Base-by-base conservation (phyloP, 495 filamentous ascomycete genomes). In the Lindgomyces ingoldianus region DNA sequence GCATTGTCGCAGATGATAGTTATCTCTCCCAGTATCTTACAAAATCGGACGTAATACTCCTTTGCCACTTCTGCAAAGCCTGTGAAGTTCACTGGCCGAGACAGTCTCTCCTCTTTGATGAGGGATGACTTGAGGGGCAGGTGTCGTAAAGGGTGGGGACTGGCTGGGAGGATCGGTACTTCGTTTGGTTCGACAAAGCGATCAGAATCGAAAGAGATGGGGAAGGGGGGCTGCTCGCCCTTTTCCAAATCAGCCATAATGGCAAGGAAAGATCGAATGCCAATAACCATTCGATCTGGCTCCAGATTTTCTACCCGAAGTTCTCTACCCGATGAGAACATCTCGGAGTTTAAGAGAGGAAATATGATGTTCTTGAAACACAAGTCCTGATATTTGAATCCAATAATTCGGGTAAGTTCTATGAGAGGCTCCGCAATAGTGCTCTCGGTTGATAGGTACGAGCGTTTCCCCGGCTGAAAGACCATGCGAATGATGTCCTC, bases 201-300 rank as follows among this genome's bases (percentile, higher is more conserved):
- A 60, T 77, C 76, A 45, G 68, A 70, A 11, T 75, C 70, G 51
- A 74, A 77, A 3, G 54, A 70, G 9, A 58, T 62, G 0, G 94
- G 93, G 67, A 97, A 96, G 0, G 91, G 89, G 22, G 94, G 94
- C 68, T 84, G 81, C 33, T 93, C 88, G 26, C 87, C 86, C 55
- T 87, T 93, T 75, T 98, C 94, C n/a, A 98, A 76, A 74, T 99
- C 94, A 0, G 89, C 81, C 87, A 98, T 92, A 45, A 97, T 89
- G 11, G 89, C 88, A 6, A 99, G 80, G 70, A 97, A 99, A 9
- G 94, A 87, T 52, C 90, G 84, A 60, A 99, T 99, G 11, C 93
- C 94, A 70, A 99, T 89, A 10, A 97, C 91, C 80, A 97, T 96
- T 71, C 89, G 89, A 72, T 99, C 94, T 0, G 94, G 94, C 53